phyloP scores from a whole-genome alignment of 768 basidiomycete species.

The Collybiopsis luxurians region DNA sequence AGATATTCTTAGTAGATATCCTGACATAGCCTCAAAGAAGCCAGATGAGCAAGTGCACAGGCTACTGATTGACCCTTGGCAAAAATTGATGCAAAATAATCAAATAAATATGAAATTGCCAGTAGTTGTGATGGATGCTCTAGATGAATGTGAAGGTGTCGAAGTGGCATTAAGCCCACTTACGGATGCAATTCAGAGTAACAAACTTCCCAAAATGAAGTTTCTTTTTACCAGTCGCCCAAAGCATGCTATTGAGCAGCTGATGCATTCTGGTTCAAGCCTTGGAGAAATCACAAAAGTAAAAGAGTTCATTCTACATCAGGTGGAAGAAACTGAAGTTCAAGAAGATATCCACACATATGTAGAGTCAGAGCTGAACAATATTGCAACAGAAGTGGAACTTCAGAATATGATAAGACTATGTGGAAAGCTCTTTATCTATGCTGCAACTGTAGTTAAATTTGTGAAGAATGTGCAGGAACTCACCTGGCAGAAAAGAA shows the following conservation, averaged over 20 bases:
- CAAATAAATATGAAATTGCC: not conserved
- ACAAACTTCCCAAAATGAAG: not conserved
- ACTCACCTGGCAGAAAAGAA: not conserved
- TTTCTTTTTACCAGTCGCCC: constrained; percentile 3
- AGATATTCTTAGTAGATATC: not conserved
- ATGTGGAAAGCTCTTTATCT: constrained; percentile 1
- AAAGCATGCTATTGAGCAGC: not conserved
- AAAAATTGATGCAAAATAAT: not conserved
- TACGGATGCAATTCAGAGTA: not conserved
- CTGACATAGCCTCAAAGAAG: not conserved
- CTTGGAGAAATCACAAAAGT: not conserved
- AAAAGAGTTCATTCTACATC: not conserved
- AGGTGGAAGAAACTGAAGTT: not conserved
- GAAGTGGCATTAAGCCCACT: not conserved
- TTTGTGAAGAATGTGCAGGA: not conserved
- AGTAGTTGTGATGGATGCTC: constrained; percentile 1
- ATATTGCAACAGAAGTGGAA: not conserved
- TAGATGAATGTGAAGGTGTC: not conserved
- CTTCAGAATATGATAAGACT: not conserved
- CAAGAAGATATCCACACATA: not conserved
- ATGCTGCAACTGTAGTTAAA: constrained; percentile 4
- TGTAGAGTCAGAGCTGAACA: not conserved
- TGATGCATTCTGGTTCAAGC: not conserved
- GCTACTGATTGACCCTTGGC: not conserved
- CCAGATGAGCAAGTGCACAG: not conserved